Percentiles rank a stretch among this genome's conserved stretches.
phyloP scores from a whole-genome alignment of 129 eudicot genomes.

The Pulicaria dysenterica region DNA sequence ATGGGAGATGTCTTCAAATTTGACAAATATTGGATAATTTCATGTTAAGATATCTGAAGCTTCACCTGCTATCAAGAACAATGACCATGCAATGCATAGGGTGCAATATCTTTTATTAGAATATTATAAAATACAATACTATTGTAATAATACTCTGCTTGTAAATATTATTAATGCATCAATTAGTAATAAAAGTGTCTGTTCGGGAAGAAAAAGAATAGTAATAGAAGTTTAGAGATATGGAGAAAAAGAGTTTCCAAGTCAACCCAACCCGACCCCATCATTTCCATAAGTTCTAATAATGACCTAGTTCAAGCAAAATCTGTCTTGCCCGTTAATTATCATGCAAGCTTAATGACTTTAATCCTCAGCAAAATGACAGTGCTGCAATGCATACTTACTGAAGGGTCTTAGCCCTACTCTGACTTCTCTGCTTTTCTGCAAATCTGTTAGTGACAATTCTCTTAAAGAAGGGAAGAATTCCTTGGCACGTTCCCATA shows the following conservation, averaged over 20 bases:
- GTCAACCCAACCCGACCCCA: not conserved
- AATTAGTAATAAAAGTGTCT: not conserved
- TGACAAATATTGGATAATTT: not conserved
- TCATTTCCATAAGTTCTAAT: not conserved
- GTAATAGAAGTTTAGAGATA: not conserved
- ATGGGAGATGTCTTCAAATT: conserved; percentile 4
- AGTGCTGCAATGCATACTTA: conserved; percentile 56
- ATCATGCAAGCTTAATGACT: not conserved
- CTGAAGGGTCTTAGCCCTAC: conserved; percentile 98
- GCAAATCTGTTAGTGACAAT: conserved; percentile 52
- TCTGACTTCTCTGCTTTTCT: conserved; percentile 59
- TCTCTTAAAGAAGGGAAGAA: conserved; percentile 73
- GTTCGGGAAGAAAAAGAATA: no score
- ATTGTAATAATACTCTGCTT: not conserved
- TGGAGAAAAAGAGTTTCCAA: not conserved
- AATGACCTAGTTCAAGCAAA: not conserved
- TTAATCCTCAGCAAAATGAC: not conserved
- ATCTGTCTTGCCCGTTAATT: not conserved
- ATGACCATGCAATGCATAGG: conserved; percentile 48
- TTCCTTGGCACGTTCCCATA: conserved; percentile 81
- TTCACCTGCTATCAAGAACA: conserved; percentile 32
- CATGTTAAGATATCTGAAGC: conserved; percentile 15
- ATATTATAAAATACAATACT: not conserved
- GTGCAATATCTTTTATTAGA: conserved; percentile 53
- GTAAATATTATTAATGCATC: not conserved